These are phyloP conservation scores for Fagopyrum homotropicum DNA, from an alignment of 148 eudicot genomes.

Conservation along the genomic window DNA sequence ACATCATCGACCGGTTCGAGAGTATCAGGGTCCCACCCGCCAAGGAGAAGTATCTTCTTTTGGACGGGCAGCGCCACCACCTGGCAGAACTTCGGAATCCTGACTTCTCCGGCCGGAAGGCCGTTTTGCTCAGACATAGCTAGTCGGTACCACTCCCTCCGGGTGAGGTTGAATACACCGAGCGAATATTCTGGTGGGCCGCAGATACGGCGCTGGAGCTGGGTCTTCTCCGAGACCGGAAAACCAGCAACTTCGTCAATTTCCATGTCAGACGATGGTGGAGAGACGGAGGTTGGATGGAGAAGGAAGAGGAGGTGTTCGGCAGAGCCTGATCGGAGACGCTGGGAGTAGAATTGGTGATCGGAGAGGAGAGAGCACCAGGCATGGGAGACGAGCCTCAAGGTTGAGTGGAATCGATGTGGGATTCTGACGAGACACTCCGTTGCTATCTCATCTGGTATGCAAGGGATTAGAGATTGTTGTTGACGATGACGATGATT, in stretches of 20 bases:
- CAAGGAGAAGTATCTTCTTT: conserved; percentile 22
- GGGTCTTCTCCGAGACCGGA: not conserved
- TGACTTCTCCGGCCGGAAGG: not conserved
- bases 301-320: conserved; percentile 20
- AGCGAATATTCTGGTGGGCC: conserved; percentile 19
- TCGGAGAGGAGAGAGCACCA: conserved; percentile 25
- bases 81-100: conserved; percentile 33
- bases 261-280: not conserved
- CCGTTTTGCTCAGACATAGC: not conserved
- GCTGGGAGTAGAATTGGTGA: conserved; percentile 18
- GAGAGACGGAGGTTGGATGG: conserved; percentile 17
- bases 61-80: conserved; percentile 16
- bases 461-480: conserved; percentile 20
- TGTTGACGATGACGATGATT: not conserved
- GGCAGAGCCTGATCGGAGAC: conserved; percentile 14
- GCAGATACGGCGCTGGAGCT: not conserved
- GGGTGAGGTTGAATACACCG: conserved; percentile 15
- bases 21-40: conserved; percentile 39
- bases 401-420: conserved; percentile 16
- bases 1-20: conserved; percentile 27
- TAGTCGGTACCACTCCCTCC: conserved; percentile 21
- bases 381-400: conserved; percentile 21
- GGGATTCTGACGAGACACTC: conserved; percentile 29
- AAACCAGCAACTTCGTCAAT: too few species aligned
- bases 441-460: conserved; percentile 28